phyloP scores from a whole-genome alignment of 2,329 filamentous ascomycete genomes.

The Capronia coronata region DNA sequence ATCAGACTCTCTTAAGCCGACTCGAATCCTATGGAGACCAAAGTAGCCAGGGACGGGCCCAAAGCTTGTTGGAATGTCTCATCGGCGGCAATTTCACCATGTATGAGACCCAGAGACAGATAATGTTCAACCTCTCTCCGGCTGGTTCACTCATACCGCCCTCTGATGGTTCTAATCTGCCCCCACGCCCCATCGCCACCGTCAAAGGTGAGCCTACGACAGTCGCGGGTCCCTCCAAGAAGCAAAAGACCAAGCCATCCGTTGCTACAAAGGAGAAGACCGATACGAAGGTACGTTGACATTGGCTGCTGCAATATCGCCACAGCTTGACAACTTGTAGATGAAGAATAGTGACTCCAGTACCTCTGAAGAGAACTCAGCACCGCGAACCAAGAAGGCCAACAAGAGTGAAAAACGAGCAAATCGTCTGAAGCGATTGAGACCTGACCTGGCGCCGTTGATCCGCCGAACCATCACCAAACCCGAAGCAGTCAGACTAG shows the following conservation, averaged over 20 bases:
- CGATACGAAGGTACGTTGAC: conserved; percentile 10
- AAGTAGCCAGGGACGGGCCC: conserved; percentile 23
- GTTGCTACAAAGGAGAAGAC: background rate
- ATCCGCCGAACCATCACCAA: conserved; percentile 16
- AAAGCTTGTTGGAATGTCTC: conserved; percentile 64
- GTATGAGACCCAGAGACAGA: conserved; percentile 63
- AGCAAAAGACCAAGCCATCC: background rate
- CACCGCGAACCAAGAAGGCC: background rate
- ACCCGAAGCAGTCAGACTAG: conserved; percentile 21
- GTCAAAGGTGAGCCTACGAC: background rate
- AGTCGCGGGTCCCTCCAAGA: background rate
- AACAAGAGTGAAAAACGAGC: conserved; percentile 14
- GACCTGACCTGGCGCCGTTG: conserved; percentile 22
- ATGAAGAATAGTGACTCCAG: background rate
- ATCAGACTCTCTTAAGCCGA: conserved; percentile 50
- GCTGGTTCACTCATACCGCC: background rate
- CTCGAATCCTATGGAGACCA: conserved; percentile 43
- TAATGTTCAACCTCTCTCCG: conserved; percentile 47
- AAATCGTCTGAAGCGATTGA: conserved; percentile 18
- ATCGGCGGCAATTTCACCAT: conserved; percentile 72
- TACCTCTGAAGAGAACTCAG: background rate
- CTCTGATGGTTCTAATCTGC: background rate
- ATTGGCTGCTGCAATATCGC: background rate
- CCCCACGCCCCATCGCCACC: background rate
- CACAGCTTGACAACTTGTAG: conserved; percentile 12